A percentile compares a stretch with the other conserved stretches of the same genome.
Conservation (phyloP, 2,329 filamentous ascomycete species). For the Chalara sp. region DNA sequence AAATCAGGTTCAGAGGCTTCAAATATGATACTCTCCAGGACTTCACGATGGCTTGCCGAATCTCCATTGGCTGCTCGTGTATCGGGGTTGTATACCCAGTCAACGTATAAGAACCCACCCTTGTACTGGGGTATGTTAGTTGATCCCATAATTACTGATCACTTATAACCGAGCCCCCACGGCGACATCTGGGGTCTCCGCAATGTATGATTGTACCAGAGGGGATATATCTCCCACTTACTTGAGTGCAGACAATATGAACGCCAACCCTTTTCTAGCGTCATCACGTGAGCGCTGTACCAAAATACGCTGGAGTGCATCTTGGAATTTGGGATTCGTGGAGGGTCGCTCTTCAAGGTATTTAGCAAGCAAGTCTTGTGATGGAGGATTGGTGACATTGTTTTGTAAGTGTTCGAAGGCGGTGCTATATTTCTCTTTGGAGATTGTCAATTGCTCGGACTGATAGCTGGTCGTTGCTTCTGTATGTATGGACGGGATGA, state of each 20-base stretch:
- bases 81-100: conserved; percentile 62
- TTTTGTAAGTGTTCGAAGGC: conserved; percentile 34
- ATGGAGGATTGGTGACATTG: conserved; percentile 32
- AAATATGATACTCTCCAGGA: conserved; percentile 55
- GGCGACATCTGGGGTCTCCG: too few species aligned
- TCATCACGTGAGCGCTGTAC: conserved; percentile 21
- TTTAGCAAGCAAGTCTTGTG: conserved; percentile 38
- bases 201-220: neutral
- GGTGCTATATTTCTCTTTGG: conserved; percentile 42
- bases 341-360: conserved; percentile 48
- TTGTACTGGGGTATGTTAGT: conserved; percentile 39
- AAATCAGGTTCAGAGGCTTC: conserved; percentile 45
- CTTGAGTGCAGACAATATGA: conserved; percentile 23
- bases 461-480: conserved; percentile 15
- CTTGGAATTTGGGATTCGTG: conserved; percentile 45
- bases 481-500: conserved; percentile 51
- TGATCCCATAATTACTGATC: conserved; percentile 9
- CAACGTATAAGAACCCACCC: conserved; percentile 54
- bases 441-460: conserved; percentile 34
- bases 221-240: conserved; percentile 9
- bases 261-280: conserved; percentile 18
- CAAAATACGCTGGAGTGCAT: conserved; percentile 39
- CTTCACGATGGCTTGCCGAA: conserved; percentile 55
- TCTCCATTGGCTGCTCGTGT: conserved; percentile 50
- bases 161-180: too few species aligned